Percentiles rank a stretch among this genome's conserved stretches.
Conservation (phyloP, 2,329 filamentous ascomycete species). For the Graphilbum ipis-grandicollis region DNA sequence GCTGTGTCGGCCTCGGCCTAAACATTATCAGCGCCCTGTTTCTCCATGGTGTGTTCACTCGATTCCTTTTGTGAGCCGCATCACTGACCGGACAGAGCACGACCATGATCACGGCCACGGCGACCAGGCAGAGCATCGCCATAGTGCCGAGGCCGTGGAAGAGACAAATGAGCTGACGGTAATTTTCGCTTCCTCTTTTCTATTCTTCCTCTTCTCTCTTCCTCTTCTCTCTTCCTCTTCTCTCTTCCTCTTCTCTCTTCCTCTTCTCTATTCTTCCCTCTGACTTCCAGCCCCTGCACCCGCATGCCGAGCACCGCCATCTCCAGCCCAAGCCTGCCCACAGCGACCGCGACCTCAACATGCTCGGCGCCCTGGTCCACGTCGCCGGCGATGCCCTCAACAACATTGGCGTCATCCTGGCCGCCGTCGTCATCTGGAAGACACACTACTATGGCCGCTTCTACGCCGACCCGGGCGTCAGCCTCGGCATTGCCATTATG, state of each 20-base stretch:
- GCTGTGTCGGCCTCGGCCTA: conserved; percentile 45
- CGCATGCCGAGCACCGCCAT: conserved; percentile 34
- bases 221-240: too few species aligned
- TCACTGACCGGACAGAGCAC: conserved; percentile 10
- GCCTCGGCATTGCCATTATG: conserved; percentile 55
- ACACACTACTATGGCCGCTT: conserved; percentile 37
- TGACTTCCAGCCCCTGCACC: conserved; percentile 3
- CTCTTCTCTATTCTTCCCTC: too few species aligned
- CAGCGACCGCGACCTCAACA: conserved; percentile 43
- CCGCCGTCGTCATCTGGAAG: conserved; percentile 53
- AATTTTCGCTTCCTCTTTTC: too few species aligned
- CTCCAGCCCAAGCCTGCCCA: conserved; percentile 13
- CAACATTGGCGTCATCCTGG: conserved; percentile 58
- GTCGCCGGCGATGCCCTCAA: conserved; percentile 58
- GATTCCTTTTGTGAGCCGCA: background rate
- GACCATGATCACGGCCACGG: conserved; percentile 12
- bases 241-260: too few species aligned
- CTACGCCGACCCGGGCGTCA: conserved; percentile 56
- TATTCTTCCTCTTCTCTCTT: background rate
- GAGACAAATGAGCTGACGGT: background rate
- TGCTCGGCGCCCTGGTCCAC: conserved; percentile 54
- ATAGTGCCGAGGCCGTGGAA: background rate
- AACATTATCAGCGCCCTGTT: conserved; percentile 51
- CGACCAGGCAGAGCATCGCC: too few species aligned
- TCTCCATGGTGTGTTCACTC: conserved; percentile 36